Conservation (phyloP, 192 early-diverging fungal genomes). For the Linnemannia schmuckeri region DNA sequence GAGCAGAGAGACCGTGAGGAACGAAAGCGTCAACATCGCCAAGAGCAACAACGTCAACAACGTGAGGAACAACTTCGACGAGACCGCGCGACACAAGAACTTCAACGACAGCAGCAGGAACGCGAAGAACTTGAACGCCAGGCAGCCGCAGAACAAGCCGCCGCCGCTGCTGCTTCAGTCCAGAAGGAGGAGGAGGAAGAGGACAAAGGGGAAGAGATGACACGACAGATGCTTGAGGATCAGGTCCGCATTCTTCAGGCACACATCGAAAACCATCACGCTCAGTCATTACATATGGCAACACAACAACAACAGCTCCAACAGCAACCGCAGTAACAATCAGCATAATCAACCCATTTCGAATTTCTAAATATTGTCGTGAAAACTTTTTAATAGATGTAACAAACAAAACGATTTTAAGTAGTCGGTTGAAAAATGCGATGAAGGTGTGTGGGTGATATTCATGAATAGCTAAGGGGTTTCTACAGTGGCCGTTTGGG, state of each 20-base stretch:
- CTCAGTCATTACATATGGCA: background rate
- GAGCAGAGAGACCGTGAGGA: background rate
- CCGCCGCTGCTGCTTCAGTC: background rate
- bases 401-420: background rate
- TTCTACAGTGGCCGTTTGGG: background rate
- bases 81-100: background rate
- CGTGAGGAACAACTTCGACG: background rate
- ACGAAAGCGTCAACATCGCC: background rate
- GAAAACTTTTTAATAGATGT: background rate
- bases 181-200: background rate
- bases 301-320: slow-evolving; percentile 1
- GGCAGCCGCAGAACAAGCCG: background rate
- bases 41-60: background rate
- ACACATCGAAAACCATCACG: slow-evolving; percentile 2
- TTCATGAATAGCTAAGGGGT: background rate
- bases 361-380: background rate
- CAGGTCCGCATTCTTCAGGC: slow-evolving; percentile 12
- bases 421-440: background rate
- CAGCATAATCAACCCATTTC: background rate
- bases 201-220: background rate
- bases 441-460: background rate
- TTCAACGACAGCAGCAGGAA: background rate
- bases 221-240: slow-evolving; percentile 7
- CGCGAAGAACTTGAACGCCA: background rate
- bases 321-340: background rate